Evolutionary conservation across 1,284 basidiomycete genomes (phyloP), one percentile per base, ranked within the genome.

Genomic region (Leccinum subrobustum): DNA sequence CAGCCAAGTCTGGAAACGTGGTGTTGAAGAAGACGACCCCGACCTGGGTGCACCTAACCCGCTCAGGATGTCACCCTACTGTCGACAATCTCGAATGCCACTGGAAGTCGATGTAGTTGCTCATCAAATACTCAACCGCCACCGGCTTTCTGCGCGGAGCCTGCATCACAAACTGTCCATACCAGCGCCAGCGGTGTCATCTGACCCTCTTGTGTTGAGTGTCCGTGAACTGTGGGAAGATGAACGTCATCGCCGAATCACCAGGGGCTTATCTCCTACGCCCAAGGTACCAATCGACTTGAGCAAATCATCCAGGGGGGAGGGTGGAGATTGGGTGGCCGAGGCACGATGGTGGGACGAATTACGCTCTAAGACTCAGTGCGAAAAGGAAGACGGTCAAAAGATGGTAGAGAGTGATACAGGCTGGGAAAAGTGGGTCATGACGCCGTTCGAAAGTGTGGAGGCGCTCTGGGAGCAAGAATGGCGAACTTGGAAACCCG

Each of bases 181-280:
- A 70, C 78, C 86, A 66, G 73, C 81, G 59, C 72, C 80, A 31
- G 69, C 79, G 62, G 68, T 79, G 18, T 80, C 88, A 3, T 73
- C 82, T 14, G 91, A 93, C 65, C 94, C 93, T 55, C 83, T 97
- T 25, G 92, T 99, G 0, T 82, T 89, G 29, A 90, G 93, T 66
- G 89, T 98, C 57, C 88, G 90, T 58, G 96, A 97, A 73, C 80
- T 99, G 1, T 99, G 96, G 96, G 92, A 96, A 58, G 95, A 97
- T 67, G 96, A 98, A 73, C 86, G 90, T 9, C 79, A 81, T 9
- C 84, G 95, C 4, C 81, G 96, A 16, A 71, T 75, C 14, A 81
- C 79, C 6, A 82, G 81, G 29, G 93, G 93, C 0, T 77, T 92
- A 23, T 68, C 82, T 60, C 87, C 91, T 3, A 83, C 88, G 12